These are phyloP conservation scores for Colletotrichum liriopes DNA, from an alignment of 2,329 filamentous ascomycete genomes.

Conservation along the genomic window DNA sequence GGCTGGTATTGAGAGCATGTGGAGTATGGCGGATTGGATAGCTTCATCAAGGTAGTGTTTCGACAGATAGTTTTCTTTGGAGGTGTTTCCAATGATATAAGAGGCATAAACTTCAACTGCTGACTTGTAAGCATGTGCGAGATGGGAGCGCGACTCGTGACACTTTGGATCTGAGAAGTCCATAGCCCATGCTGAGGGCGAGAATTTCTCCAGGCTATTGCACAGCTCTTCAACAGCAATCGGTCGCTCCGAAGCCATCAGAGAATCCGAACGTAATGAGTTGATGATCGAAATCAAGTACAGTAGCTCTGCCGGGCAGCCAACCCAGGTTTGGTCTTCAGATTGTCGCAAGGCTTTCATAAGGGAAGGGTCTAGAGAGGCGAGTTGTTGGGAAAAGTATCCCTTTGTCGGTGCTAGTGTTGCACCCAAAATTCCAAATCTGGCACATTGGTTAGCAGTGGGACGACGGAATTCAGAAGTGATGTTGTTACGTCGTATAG, in stretches of 20 bases:
- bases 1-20: conserved; percentile 12
- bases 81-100: not conserved
- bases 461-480: not conserved
- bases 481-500: conserved; percentile 25
- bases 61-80: conserved; percentile 4
- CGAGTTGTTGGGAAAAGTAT: not conserved
- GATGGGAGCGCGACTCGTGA: conserved; percentile 23
- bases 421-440: conserved; percentile 32
- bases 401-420: conserved; percentile 19
- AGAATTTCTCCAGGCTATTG: conserved; percentile 12
- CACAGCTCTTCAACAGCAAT: not conserved
- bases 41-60: not conserved
- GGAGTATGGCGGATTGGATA: conserved; percentile 21
- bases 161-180: conserved; percentile 14
- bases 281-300: conserved; percentile 27
- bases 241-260: not conserved
- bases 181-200: conserved; percentile 20
- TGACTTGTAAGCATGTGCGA: conserved; percentile 32
- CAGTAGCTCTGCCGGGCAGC: conserved; percentile 34
- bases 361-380: conserved; percentile 1
- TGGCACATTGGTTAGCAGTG: not conserved
- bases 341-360: conserved; percentile 25
- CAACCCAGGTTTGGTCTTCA: conserved; percentile 36
- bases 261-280: conserved; percentile 12
- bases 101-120: conserved; percentile 33